Conservation (phyloP, 768 basidiomycete species). For the Termitomyces bulborhizus region DNA sequence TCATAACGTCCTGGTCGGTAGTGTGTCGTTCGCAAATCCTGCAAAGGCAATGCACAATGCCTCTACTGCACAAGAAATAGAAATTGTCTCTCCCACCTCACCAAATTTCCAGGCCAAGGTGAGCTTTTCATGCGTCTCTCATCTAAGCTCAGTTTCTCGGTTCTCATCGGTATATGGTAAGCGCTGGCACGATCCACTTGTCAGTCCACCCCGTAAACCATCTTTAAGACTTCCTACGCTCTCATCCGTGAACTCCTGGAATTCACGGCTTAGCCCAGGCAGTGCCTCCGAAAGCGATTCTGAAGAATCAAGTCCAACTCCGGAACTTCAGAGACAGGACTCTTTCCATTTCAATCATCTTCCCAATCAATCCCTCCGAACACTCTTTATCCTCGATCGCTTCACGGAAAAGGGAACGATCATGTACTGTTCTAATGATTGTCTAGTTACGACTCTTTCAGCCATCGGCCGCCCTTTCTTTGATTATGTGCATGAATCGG, state of each 20-base stretch:
- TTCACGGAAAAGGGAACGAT: slow-evolving; percentile 64
- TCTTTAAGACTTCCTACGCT: slow-evolving; percentile 25
- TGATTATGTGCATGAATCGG: slow-evolving; percentile 62
- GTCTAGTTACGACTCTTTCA: slow-evolving; percentile 50
- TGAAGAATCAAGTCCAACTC: slow-evolving; percentile 13
- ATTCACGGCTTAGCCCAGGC: slow-evolving; percentile 14
- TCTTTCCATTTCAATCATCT: slow-evolving; percentile 54
- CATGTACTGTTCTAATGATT: slow-evolving; percentile 69
- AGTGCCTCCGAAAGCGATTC: slow-evolving; percentile 12
- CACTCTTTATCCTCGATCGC: slow-evolving; percentile 77
- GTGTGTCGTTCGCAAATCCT: slow-evolving; percentile 72
- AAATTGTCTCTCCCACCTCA: slow-evolving; percentile 58
- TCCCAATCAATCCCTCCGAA: slow-evolving; percentile 64
- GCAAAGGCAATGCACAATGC: slow-evolving; percentile 76
- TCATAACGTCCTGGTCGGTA: slow-evolving; percentile 69
- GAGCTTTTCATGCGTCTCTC: slow-evolving; percentile 5
- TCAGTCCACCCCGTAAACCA: slow-evolving; percentile 47
- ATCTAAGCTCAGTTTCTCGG: not conserved
- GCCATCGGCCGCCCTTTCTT: slow-evolving; percentile 66
- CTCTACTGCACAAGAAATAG: slow-evolving; percentile 78
- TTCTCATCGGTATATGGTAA: slow-evolving; percentile 15
- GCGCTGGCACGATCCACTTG: slow-evolving; percentile 68
- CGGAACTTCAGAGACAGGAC: slow-evolving; percentile 15
- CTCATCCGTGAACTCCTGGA: slow-evolving; percentile 21
- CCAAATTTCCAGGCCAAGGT: slow-evolving; percentile 50